phyloP scores from a whole-genome alignment of 73 alveolate genomes.

The Paramecium bursaria region DNA sequence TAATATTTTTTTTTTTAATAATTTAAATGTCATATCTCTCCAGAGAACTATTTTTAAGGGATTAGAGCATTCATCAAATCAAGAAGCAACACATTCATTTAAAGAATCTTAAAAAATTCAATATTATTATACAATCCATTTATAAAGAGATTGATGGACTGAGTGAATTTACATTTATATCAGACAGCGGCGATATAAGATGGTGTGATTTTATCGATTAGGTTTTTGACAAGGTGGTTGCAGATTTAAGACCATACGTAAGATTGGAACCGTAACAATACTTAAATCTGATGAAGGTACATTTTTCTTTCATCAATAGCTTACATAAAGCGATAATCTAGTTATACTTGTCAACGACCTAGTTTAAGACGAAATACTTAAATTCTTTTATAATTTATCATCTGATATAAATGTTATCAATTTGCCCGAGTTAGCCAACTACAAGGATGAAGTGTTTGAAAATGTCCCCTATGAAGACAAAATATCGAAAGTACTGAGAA shows the following conservation, averaged over 20 bases:
- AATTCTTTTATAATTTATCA: background rate
- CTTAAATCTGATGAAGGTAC: background rate
- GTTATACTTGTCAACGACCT: background rate
- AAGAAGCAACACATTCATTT: background rate
- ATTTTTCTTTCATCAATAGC: background rate
- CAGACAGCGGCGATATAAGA: too few relatives aligned
- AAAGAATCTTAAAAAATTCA: background rate
- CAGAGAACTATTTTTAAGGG: background rate
- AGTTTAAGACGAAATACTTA: too few relatives aligned
- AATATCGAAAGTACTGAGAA: background rate
- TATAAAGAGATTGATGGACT: too few relatives aligned
- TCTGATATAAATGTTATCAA: background rate
- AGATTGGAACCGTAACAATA: background rate
- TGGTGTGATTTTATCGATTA: background rate
- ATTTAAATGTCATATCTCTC: background rate
- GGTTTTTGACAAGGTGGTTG: background rate
- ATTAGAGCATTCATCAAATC: background rate
- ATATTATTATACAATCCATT: background rate
- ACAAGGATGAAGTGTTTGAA: background rate
- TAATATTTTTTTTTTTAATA: conserved; percentile 3
- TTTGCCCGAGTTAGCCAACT: background rate
- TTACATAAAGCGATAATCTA: background rate
- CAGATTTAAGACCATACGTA: background rate
- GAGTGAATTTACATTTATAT: too few relatives aligned
- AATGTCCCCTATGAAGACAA: background rate